Evolutionary conservation across 345 rosid genomes (phyloP).

Genomic region (Melastoma malabathricum): DNA sequence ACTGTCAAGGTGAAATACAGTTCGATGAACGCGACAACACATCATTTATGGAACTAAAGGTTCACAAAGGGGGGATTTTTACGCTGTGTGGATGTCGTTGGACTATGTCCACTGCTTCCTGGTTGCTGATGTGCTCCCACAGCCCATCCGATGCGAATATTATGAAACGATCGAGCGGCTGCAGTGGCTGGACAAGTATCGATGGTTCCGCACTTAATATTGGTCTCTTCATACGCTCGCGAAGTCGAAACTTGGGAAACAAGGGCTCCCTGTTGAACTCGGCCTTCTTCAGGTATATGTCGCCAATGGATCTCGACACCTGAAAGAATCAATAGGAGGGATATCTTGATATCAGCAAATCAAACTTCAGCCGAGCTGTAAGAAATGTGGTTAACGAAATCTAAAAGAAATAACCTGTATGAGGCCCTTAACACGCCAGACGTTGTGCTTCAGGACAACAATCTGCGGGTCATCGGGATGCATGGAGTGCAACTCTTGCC

Average conservation of each 20-base stretch:
- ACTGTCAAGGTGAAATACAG: no score
- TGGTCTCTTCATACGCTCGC: constrained; percentile 28
- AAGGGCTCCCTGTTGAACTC: constrained; percentile 44
- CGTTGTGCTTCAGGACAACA: constrained; percentile 38
- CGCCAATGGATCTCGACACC: constrained; percentile 42
- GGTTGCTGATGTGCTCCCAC: constrained; percentile 46
- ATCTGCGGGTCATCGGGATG: constrained; percentile 38
- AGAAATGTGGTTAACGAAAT: no score
- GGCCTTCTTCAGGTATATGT: constrained; percentile 31
- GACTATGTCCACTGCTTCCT: constrained; percentile 38
- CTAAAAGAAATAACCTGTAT: constrained; percentile 24
- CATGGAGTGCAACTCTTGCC: constrained; percentile 25
- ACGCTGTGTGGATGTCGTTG: constrained; percentile 30
- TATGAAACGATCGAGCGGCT: constrained; percentile 29
- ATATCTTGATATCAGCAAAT: no score
- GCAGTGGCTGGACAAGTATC: constrained; percentile 26
- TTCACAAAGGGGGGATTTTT: not conserved
- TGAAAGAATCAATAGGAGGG: constrained; percentile 4
- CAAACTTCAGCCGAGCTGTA: no score
- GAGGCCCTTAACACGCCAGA: constrained; percentile 42
- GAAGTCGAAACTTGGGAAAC: constrained; percentile 25
- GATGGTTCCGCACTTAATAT: constrained; percentile 42
- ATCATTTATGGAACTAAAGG: no score
- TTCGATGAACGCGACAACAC: no score
- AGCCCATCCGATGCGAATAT: constrained; percentile 47